Conservation (phyloP, 306 rosid genomes). For the Cicer arietinum region DNA sequence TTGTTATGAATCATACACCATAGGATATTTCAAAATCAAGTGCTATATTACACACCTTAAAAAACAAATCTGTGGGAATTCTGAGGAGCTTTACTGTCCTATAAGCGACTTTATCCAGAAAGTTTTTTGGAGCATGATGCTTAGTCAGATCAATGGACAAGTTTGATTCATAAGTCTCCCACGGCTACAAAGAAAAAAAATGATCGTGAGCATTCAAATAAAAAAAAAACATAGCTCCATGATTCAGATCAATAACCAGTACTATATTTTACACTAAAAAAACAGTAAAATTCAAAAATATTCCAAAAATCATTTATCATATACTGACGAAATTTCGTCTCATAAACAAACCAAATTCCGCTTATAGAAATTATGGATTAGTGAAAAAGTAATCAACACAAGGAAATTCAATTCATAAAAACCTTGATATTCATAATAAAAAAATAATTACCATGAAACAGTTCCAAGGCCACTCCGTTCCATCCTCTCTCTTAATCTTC, state of each 20-base stretch:
- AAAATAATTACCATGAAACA: slow-evolving; percentile 68
- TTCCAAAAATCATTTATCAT: slow-evolving; percentile 51
- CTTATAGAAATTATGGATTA: background rate
- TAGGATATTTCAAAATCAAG: slow-evolving; percentile 5
- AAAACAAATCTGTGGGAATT: slow-evolving; percentile 70
- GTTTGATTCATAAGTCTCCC: slow-evolving; percentile 71
- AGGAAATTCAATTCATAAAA: background rate
- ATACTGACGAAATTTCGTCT: too few species aligned
- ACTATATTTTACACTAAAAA: too few species aligned
- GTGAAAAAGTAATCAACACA: slow-evolving; percentile 17
- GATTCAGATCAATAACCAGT: too few species aligned
- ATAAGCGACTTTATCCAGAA: slow-evolving; percentile 71
- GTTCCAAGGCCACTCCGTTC: slow-evolving; percentile 96
- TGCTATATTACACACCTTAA: slow-evolving; percentile 51
- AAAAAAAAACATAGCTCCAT: too few species aligned
- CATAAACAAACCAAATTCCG: background rate
- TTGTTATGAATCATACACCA: slow-evolving; percentile 41
- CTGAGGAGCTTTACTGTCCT: slow-evolving; percentile 72
- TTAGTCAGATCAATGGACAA: slow-evolving; percentile 70
- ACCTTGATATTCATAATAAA: slow-evolving; percentile 42
- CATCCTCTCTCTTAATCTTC: slow-evolving; percentile 70
- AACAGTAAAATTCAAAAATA: too few species aligned
- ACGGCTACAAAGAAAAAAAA: slow-evolving; percentile 59
- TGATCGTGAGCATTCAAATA: too few species aligned
- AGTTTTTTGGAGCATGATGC: slow-evolving; percentile 73